These are phyloP conservation scores for Daldinia childiae DNA, from an alignment of 495 filamentous ascomycete genomes.

Conservation along the genomic window DNA sequence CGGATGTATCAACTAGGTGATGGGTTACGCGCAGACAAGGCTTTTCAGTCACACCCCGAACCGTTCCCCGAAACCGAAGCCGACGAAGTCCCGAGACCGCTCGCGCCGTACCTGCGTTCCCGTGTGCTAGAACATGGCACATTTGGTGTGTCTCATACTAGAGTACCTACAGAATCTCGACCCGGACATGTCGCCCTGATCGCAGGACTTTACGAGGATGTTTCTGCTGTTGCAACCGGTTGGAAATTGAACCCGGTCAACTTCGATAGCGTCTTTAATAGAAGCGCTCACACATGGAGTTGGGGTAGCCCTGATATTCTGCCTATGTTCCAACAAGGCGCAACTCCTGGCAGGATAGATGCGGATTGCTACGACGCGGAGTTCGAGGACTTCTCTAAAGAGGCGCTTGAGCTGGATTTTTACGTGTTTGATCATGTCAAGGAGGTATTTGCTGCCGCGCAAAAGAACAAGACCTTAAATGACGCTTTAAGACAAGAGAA, in stretches of 20 bases:
- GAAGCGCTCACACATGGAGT: slow-evolving; percentile 95
- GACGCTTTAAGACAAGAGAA: slow-evolving; percentile 81
- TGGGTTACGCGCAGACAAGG: slow-evolving; percentile 96
- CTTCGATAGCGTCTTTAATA: slow-evolving; percentile 99
- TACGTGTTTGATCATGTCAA: slow-evolving; percentile 98
- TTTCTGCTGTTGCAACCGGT: slow-evolving; percentile 95
- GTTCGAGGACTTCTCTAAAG: slow-evolving; percentile 86
- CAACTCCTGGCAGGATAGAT: slow-evolving; percentile 85
- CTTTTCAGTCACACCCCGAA: slow-evolving; percentile 93
- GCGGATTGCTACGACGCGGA: slow-evolving; percentile 84
- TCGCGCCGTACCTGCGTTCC: slow-evolving; percentile 94
- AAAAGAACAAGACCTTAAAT: slow-evolving; percentile 78
- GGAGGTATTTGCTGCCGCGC: slow-evolving; percentile 81
- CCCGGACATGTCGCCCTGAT: slow-evolving; percentile 98
- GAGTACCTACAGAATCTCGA: slow-evolving; percentile 95
- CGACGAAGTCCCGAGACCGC: slow-evolving; percentile 69
- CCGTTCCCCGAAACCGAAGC: slow-evolving; percentile 75
- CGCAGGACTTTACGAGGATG: slow-evolving; percentile 97
- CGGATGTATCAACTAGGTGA: slow-evolving; percentile 66
- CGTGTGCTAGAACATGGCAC: slow-evolving; percentile 90
- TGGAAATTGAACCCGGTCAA: slow-evolving; percentile 99
- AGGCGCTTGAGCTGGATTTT: slow-evolving; percentile 81
- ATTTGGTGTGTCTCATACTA: slow-evolving; percentile 97
- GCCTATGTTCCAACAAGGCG: slow-evolving; percentile 95
- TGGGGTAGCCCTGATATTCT: slow-evolving; percentile 99